A percentile compares a stretch with the other conserved stretches of the same genome.
Conservation (phyloP, 768 basidiomycete species). For the Trametopsis cervina region DNA sequence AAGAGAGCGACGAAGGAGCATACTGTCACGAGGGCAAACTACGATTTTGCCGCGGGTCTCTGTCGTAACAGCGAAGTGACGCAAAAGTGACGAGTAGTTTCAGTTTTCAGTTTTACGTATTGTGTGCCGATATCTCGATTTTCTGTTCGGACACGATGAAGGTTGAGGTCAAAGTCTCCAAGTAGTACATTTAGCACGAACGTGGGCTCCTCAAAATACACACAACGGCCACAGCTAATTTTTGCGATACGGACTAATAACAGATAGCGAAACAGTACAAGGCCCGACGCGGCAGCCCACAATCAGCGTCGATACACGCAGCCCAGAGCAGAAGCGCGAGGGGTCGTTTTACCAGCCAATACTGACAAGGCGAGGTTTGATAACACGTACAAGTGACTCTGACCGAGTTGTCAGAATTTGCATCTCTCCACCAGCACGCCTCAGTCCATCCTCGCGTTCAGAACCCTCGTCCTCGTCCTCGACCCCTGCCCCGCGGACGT, state of each 20-base stretch:
- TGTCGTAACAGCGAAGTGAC: too few relatives aligned
- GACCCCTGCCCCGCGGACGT: conserved; percentile 31
- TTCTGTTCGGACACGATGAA: too few relatives aligned
- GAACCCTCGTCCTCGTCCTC: conserved; percentile 23
- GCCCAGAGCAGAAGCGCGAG: background rate
- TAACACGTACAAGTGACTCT: background rate
- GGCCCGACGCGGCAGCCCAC: background rate
- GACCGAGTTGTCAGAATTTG: background rate
- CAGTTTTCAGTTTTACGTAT: too few relatives aligned
- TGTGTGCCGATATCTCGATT: too few relatives aligned
- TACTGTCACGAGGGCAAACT: conserved; percentile 4
- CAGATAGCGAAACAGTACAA: too few relatives aligned
- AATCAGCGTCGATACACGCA: background rate
- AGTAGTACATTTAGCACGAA: too few relatives aligned
- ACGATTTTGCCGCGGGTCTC: too few relatives aligned
- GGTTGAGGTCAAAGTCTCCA: too few relatives aligned
- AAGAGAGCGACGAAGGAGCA: conserved; percentile 21
- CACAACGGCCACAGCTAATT: too few relatives aligned
- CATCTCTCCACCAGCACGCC: background rate
- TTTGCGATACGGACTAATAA: too few relatives aligned
- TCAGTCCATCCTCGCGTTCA: background rate
- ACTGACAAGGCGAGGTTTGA: background rate
- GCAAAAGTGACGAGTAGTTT: too few relatives aligned
- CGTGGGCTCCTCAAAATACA: background rate
- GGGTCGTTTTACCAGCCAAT: background rate